Evolutionary conservation across 495 filamentous ascomycete species (phyloP).

Genomic region (Pyrenopolyporus hunteri): DNA sequence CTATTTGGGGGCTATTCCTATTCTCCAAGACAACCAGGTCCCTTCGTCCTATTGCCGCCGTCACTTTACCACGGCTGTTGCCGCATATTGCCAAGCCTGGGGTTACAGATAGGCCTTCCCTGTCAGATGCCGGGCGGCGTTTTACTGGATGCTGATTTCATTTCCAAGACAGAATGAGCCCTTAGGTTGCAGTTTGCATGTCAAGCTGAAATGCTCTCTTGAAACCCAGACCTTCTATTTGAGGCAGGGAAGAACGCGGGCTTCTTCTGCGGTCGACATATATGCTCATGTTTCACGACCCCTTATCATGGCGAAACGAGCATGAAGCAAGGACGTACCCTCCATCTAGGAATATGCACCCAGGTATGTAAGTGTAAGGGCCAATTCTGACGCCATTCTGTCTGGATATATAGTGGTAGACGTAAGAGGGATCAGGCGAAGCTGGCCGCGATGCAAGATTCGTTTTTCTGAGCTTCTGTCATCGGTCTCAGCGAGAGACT

Average conservation of each 20-base stretch:
- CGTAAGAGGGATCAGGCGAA: too few relatives aligned
- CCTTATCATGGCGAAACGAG: too few relatives aligned
- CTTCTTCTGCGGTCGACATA: too few relatives aligned
- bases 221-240: conserved; percentile 10
- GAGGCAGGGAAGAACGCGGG: neutral
- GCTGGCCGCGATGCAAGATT: too few relatives aligned
- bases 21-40: too few relatives aligned
- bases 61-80: conserved; percentile 1
- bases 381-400: too few relatives aligned
- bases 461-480: too few relatives aligned
- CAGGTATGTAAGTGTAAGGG: neutral
- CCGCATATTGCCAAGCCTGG: conserved; percentile 27
- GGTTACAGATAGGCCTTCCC: conserved; percentile 17
- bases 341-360: too few relatives aligned
- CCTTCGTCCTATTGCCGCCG: too few relatives aligned
- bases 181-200: conserved; percentile 8
- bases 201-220: conserved; percentile 1
- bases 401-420: too few relatives aligned
- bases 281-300: neutral
- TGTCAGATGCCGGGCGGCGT: conserved; percentile 14
- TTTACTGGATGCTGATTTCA: conserved; percentile 12
- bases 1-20: neutral
- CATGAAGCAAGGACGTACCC: too few relatives aligned
- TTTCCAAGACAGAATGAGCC: neutral
- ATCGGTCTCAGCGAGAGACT: too few relatives aligned